These are phyloP conservation scores for Metschnikowia shivogae DNA, from an alignment of 805 yeast genomes.

Conservation along the genomic window DNA sequence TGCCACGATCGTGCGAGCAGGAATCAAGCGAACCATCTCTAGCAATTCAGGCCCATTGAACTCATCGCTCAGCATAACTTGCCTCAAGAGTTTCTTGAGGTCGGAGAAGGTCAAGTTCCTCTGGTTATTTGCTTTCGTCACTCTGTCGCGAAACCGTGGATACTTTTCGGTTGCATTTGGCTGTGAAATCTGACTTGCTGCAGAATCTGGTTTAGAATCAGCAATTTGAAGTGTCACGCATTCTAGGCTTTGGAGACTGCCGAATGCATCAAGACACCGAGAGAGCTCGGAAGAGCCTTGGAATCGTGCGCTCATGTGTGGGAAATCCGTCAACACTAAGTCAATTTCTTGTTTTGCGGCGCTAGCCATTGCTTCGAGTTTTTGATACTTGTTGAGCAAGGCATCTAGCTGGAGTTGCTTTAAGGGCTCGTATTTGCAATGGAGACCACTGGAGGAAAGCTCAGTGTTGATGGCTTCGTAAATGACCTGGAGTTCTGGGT, in stretches of 20 bases:
- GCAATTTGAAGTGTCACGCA: neutral
- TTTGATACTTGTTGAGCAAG: constrained; percentile 5
- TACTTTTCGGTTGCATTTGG: constrained; percentile 13
- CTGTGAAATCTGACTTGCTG: constrained; percentile 5
- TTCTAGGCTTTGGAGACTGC: neutral
- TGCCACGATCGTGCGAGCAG: constrained; percentile 9
- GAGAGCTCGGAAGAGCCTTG: too few relatives aligned
- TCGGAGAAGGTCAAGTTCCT: constrained; percentile 15
- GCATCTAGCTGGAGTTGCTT: constrained; percentile 11
- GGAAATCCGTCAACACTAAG: neutral
- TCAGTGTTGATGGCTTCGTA: constrained; percentile 6
- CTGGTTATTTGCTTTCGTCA: constrained; percentile 10
- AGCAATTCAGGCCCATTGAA: constrained; percentile 6
- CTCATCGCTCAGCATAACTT: constrained; percentile 2
- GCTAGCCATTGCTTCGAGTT: constrained; percentile 4
- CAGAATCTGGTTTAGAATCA: neutral
- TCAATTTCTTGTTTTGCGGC: neutral
- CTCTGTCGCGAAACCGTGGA: constrained; percentile 6
- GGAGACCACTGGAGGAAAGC: constrained; percentile 10
- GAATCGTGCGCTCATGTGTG: neutral
- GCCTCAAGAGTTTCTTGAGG: constrained; percentile 9
- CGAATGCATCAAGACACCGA: too few relatives aligned
- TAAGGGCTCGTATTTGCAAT: constrained; percentile 13
- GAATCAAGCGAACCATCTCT: constrained; percentile 13
- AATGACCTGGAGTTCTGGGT: constrained; percentile 15